Percentiles rank a stretch among this genome's conserved stretches.
These are phyloP conservation scores for Daldinia grandis DNA, from an alignment of 495 filamentous ascomycete species.

Conservation along the genomic window DNA sequence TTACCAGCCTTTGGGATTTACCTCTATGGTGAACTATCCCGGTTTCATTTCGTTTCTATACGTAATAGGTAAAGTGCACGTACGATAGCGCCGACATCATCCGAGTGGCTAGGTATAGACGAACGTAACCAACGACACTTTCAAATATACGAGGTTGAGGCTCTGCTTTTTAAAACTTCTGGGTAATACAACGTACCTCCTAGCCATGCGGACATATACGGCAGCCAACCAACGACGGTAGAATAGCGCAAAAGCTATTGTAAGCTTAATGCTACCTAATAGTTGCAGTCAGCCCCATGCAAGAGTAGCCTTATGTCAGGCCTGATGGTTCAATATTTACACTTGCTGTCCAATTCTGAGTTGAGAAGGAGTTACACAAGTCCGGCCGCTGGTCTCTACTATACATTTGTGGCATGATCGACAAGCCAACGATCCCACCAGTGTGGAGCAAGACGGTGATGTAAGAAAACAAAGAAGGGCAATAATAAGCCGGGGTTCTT, in stretches of 20 bases:
- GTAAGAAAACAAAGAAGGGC: background rate
- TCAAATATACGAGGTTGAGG: slow-evolving; percentile 5
- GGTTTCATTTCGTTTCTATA: background rate
- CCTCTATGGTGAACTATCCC: background rate
- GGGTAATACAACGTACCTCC: background rate
- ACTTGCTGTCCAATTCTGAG: background rate
- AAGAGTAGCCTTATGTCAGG: background rate
- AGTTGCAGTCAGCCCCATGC: background rate
- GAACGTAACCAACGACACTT: background rate
- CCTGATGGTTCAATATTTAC: background rate
- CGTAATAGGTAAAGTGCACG: background rate
- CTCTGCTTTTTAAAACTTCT: background rate
- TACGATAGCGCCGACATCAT: background rate
- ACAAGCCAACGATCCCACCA: background rate
- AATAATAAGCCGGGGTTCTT: background rate
- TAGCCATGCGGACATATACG: no score
- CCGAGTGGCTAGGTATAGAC: slow-evolving; percentile 7
- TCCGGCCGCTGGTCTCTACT: background rate
- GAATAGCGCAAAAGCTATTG: background rate
- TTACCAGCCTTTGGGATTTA: background rate
- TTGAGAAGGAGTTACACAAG: background rate
- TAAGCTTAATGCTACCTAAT: background rate
- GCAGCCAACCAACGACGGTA: no score
- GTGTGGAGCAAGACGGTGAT: background rate
- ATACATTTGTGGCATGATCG: background rate